These are phyloP conservation scores for Puccinia coronata DNA, from an alignment of 1,284 basidiomycete genomes.

Conservation along the genomic window DNA sequence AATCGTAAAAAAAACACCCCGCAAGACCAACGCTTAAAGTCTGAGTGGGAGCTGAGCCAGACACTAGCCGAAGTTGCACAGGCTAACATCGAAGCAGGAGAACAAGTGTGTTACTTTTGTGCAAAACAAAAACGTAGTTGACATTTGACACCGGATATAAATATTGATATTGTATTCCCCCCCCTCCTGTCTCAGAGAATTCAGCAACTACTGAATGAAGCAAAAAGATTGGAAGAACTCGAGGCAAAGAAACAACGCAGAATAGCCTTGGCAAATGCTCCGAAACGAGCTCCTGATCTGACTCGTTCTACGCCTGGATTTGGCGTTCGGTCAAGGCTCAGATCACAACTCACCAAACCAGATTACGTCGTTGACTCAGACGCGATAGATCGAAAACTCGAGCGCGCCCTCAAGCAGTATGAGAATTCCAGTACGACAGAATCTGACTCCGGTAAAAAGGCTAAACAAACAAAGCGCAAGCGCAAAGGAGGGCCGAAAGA, in stretches of 20 bases:
- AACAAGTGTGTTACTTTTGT: constrained; percentile 18
- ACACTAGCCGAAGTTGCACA: constrained; percentile 29
- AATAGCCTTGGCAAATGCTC: constrained; percentile 26
- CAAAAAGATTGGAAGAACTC: constrained; percentile 19
- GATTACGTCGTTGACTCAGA: constrained; percentile 48
- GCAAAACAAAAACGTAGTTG: neutral
- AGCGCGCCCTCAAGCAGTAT: constrained; percentile 16
- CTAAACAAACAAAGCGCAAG: constrained; percentile 25
- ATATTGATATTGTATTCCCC: neutral
- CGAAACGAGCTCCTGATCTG: constrained; percentile 9
- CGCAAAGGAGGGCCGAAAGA: neutral
- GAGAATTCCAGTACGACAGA: neutral
- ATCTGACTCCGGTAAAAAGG: constrained; percentile 2
- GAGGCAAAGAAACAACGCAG: constrained; percentile 33
- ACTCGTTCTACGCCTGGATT: constrained; percentile 30
- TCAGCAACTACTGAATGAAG: constrained; percentile 19
- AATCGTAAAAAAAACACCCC: constrained; percentile 2
- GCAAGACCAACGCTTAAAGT: constrained; percentile 22
- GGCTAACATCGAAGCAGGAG: constrained; percentile 41
- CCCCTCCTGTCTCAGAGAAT: constrained; percentile 11
- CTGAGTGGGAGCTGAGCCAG: constrained; percentile 38
- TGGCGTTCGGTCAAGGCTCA: constrained; percentile 38
- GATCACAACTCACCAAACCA: constrained; percentile 30
- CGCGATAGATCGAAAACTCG: constrained; percentile 35
- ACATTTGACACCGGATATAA: neutral